Evolutionary conservation across 208 protist genomes (phyloP).

Genomic region (Acanthamoeba healyi): DNA sequence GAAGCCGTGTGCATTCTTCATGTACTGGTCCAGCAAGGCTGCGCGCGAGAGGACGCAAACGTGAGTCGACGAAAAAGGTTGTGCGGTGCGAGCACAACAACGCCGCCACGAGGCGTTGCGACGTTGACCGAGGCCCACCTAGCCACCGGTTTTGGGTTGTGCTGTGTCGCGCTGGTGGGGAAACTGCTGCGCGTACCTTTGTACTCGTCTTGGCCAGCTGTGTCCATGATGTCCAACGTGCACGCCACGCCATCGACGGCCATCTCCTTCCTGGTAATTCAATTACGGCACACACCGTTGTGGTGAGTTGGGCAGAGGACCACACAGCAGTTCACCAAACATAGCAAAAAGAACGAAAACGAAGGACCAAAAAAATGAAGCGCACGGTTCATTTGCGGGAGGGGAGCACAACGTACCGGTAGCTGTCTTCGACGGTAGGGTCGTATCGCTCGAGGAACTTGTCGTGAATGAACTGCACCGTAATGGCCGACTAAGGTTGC

Average conservation of each 20-base stretch:
- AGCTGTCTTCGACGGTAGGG: constrained; percentile 62
- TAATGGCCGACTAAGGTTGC: constrained; percentile 28
- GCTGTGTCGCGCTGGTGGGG: no score
- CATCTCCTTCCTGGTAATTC: constrained; percentile 82
- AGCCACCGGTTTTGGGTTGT: no score
- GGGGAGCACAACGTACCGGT: not conserved
- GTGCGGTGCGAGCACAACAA: no score
- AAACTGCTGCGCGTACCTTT: constrained; percentile 42
- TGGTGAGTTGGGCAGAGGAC: no score
- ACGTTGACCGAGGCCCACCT: no score
- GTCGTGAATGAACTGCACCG: constrained; percentile 65
- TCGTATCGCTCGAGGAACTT: constrained; percentile 58
- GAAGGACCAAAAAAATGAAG: not conserved
- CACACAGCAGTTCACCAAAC: not conserved
- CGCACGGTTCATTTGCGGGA: not conserved
- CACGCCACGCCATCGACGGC: constrained; percentile 88
- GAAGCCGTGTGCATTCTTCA: constrained; percentile 81
- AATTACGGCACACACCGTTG: no score
- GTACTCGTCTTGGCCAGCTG: constrained; percentile 86
- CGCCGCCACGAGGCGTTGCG: no score
- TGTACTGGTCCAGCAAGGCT: constrained; percentile 85
- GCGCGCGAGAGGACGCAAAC: no score
- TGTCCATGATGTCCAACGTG: constrained; percentile 92
- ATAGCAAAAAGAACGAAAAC: not conserved
- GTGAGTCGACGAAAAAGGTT: no score